Conservation (phyloP, 2,329 filamentous ascomycete genomes). For the Endoconidiophora laricicola region DNA sequence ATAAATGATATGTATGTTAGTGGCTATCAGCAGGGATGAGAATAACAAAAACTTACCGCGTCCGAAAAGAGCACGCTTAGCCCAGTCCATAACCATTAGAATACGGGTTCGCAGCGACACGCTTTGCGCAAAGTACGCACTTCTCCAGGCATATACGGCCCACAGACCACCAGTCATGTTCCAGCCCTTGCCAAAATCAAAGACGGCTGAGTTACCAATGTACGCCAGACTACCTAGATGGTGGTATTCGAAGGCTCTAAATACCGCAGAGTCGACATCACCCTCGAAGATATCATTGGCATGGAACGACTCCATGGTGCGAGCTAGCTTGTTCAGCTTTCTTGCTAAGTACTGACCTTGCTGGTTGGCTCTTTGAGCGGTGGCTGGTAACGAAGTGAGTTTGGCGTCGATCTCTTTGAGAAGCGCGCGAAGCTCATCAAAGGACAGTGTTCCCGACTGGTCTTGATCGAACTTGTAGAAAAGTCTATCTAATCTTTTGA, state of each 20-base stretch:
- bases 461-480: conserved; percentile 89
- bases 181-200: conserved; percentile 67
- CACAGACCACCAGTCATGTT: conserved; percentile 68
- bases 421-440: conserved; percentile 76
- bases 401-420: conserved; percentile 87
- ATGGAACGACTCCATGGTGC: conserved; percentile 54
- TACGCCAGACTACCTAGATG: conserved; percentile 89
- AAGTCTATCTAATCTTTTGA: conserved; percentile 76
- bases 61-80: conserved; percentile 88
- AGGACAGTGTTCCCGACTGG: conserved; percentile 82
- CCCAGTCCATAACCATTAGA: conserved; percentile 94
- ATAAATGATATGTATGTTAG: background rate
- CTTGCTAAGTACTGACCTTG: conserved; percentile 83
- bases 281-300: conserved; percentile 75
- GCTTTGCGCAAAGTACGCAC: conserved; percentile 93
- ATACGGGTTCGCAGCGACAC: conserved; percentile 82
- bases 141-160: conserved; percentile 92
- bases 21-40: background rate
- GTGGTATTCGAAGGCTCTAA: conserved; percentile 86
- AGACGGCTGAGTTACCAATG: conserved; percentile 89
- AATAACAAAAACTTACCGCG: conserved; percentile 52
- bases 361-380: conserved; percentile 89
- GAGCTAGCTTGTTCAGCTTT: conserved; percentile 85
- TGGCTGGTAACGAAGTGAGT: conserved; percentile 84
- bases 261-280: conserved; percentile 79